Base-by-base conservation (phyloP, 306 rosid genomes). In the Luffa aegyptiaca region DNA sequence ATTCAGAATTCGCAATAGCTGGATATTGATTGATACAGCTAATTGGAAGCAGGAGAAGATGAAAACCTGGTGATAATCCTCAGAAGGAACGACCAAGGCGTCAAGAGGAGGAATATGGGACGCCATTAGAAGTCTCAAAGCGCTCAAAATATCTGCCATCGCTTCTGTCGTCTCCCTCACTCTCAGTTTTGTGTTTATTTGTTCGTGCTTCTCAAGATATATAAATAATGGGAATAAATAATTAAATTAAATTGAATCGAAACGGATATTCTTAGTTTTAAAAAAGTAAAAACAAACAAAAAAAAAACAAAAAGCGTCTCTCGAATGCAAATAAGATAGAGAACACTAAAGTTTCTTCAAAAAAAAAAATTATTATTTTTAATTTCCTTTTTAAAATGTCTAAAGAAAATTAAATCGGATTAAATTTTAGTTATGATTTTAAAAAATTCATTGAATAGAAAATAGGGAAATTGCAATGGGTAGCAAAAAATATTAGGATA, bases 21-120 rank as follows among this genome's bases (percentile, higher is more conserved):
- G 21, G 37, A 20, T 10, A 9, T 66, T 68, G 75, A 70, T 45
- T 45, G 21, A 44, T 26, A 14, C 17, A 10, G 65, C 37, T 48
- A 64, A 80, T 62, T 31, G 72, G 69, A 31, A 18, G 56, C 37
- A 80, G 59, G n/a, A 41, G 68, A 55, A 63, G 8, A 69, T 41
- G 3, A 45, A 36, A 82, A 95, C 99, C 97, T 93, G 99, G 39
- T 96, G 99, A 84, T 91, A 91, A 82, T 96, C 99, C 87, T 96
- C 98, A 8, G 99, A 96, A 21, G 99, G 99, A 1, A 96, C 96
- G 5, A 93, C 86, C 59, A 96, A 88, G 58, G 99, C 99, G 66
- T 87, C 86, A 5, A 96, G 96, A 18, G 96, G 91, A 3, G 99
- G 99, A 80, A 89, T 85, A 92, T 96, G 94, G 31, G 96, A 88